Evolutionary conservation across 2,329 filamentous ascomycete genomes (phyloP).

Genomic region (Clonostachys sp.): DNA sequence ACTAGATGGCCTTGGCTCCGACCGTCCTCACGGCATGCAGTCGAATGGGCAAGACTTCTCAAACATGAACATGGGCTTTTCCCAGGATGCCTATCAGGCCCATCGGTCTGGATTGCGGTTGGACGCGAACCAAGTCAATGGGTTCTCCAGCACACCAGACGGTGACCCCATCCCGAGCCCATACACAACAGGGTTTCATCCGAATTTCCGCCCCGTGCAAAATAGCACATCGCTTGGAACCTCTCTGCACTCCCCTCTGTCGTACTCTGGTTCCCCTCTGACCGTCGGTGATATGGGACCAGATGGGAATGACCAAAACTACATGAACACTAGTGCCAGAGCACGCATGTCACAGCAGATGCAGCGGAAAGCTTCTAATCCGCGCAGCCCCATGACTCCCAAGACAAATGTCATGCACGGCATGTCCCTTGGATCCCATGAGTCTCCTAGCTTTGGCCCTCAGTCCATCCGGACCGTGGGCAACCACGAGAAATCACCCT

Average conservation of each 20-base stretch:
- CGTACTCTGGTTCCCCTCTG: slow-evolving; percentile 30
- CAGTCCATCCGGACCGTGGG: slow-evolving; percentile 73
- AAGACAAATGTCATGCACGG: slow-evolving; percentile 75
- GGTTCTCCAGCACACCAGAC: slow-evolving; percentile 89
- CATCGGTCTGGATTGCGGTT: slow-evolving; percentile 57
- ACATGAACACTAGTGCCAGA: slow-evolving; percentile 57
- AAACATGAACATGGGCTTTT: slow-evolving; percentile 53
- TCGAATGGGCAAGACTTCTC: slow-evolving; percentile 52
- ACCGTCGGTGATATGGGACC: slow-evolving; percentile 40
- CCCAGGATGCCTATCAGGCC: slow-evolving; percentile 44
- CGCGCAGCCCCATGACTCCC: slow-evolving; percentile 76
- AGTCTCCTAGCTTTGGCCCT: slow-evolving; percentile 67
- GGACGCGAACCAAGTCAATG: slow-evolving; percentile 66
- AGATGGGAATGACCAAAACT: slow-evolving; percentile 47
- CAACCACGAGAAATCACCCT: slow-evolving; percentile 75
- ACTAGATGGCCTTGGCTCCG: slow-evolving; percentile 62
- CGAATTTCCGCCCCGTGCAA: slow-evolving; percentile 70
- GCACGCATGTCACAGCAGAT: slow-evolving; percentile 57
- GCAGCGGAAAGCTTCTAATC: slow-evolving; percentile 70
- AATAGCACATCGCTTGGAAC: slow-evolving; percentile 51
- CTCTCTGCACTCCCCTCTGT: slow-evolving; percentile 36
- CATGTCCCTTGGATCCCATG: slow-evolving; percentile 62
- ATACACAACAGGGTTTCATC: slow-evolving; percentile 75
- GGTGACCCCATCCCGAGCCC: slow-evolving; percentile 90
- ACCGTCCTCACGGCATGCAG: slow-evolving; percentile 40